These are phyloP conservation scores for Septoria petroselini DNA, from an alignment of 2,329 filamentous ascomycete species.

Conservation along the genomic window DNA sequence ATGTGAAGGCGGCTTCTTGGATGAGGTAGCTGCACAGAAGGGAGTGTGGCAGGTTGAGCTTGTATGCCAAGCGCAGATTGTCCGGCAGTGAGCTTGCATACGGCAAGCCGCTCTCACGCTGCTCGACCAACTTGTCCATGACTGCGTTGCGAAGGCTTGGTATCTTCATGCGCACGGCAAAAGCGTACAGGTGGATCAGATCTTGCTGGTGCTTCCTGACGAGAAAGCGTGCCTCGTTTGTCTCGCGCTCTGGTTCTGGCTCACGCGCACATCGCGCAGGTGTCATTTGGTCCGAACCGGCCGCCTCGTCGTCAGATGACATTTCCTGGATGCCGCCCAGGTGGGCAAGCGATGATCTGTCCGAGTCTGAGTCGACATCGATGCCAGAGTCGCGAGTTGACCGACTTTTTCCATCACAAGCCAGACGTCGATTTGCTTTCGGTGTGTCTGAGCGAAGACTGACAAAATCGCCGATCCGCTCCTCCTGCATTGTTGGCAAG, in stretches of 20 bases:
- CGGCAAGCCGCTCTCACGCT: constrained; percentile 6
- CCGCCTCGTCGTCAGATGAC: constrained; percentile 4
- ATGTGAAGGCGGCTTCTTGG: constrained; percentile 11
- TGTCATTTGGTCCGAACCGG: constrained; percentile 3
- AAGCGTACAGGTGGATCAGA: constrained; percentile 10
- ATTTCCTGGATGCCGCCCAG: not conserved
- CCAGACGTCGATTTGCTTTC: not conserved
- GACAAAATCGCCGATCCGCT: not conserved
- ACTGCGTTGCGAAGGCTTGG: constrained; percentile 5
- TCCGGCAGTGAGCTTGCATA: constrained; percentile 10
- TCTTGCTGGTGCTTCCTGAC: constrained; percentile 12
- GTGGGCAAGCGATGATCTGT: not conserved
- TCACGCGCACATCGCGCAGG: constrained; percentile 8
- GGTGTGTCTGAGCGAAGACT: not conserved
- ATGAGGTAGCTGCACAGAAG: constrained; percentile 7
- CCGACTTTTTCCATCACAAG: not conserved
- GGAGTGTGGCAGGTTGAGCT: constrained; percentile 6
- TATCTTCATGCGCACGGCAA: constrained; percentile 6
- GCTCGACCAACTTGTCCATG: constrained; percentile 12
- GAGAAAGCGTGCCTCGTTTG: constrained; percentile 9
- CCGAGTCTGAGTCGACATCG: not conserved
- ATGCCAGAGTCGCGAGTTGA: not conserved
- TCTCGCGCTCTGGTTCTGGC: constrained; percentile 7
- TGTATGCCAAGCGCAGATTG: constrained; percentile 3
- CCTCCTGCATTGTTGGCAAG: constrained; percentile 4